Conservation (phyloP, 306 rosid species). For the Elaeagnus macrophylla region DNA sequence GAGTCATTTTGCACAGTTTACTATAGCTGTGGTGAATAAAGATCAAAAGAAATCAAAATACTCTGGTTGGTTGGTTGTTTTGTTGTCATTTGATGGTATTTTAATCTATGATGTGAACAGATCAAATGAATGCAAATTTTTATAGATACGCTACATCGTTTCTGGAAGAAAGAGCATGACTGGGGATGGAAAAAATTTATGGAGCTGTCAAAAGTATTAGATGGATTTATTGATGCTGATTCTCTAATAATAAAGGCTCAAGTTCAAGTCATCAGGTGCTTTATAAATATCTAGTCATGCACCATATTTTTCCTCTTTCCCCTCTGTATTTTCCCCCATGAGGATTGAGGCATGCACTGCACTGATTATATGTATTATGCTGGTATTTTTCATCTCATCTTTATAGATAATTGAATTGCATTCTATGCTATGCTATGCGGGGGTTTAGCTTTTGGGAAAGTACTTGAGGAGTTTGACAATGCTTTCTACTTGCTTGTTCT, state of each 20-base stretch:
- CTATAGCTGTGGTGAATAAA: conserved; percentile 93
- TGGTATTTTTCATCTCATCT: too few relatives aligned
- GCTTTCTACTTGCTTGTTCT: too few relatives aligned
- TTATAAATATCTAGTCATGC: conserved; percentile 11
- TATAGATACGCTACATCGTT: conserved; percentile 93
- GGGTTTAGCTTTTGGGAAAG: too few relatives aligned
- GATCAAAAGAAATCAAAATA: conserved; percentile 90
- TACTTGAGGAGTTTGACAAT: too few relatives aligned
- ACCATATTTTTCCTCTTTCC: not conserved
- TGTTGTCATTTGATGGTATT: conserved; percentile 11
- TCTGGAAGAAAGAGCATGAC: conserved; percentile 99
- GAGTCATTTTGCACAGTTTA: conserved; percentile 98
- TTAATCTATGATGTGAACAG: conserved; percentile 3
- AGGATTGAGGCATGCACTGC: too few relatives aligned
- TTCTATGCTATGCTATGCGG: too few relatives aligned
- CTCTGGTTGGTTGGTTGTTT: conserved; percentile 61
- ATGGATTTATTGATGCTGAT: conserved; percentile 93
- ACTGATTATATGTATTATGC: too few relatives aligned
- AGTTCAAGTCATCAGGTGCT: conserved; percentile 97
- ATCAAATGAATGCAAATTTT: conserved; percentile 18
- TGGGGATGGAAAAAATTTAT: conserved; percentile 99
- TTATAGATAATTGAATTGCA: too few relatives aligned
- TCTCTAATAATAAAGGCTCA: conserved; percentile 94
- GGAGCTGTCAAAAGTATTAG: conserved; percentile 93
- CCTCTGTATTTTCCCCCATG: too few relatives aligned